Evolutionary conservation across 1,284 basidiomycete species (phyloP).

Genomic region (Anthracocystis setariae): DNA sequence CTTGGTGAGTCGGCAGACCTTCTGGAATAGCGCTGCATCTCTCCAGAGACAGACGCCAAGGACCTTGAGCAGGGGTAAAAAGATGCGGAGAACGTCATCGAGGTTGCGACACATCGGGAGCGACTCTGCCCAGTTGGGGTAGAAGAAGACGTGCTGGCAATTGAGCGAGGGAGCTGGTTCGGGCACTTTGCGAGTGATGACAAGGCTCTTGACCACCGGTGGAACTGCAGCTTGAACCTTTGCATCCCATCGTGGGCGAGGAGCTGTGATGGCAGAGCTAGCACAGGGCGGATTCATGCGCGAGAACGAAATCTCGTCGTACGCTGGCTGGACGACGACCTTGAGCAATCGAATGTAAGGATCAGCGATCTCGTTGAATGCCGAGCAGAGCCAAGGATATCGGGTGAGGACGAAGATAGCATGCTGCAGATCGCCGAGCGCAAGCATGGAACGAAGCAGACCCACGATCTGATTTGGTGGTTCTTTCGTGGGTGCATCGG

Average conservation of each 20-base stretch:
- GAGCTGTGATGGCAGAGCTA: slow-evolving; percentile 67
- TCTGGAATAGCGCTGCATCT: slow-evolving; percentile 54
- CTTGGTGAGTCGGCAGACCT: slow-evolving; percentile 55
- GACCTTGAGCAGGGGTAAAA: slow-evolving; percentile 61
- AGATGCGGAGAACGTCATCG: slow-evolving; percentile 41
- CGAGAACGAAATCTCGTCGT: slow-evolving; percentile 46
- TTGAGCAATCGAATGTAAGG: slow-evolving; percentile 69
- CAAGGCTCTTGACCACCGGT: slow-evolving; percentile 23
- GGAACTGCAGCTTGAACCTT: slow-evolving; percentile 29
- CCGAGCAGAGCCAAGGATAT: slow-evolving; percentile 86
- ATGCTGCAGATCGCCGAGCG: slow-evolving; percentile 83
- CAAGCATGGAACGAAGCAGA: slow-evolving; percentile 81
- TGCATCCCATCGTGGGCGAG: slow-evolving; percentile 64
- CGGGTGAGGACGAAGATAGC: slow-evolving; percentile 81
- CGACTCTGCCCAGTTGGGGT: slow-evolving; percentile 51
- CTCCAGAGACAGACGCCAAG: slow-evolving; percentile 57
- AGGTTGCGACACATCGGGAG: slow-evolving; percentile 43
- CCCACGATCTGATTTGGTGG: slow-evolving; percentile 82
- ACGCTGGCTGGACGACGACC: slow-evolving; percentile 60
- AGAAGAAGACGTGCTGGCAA: slow-evolving; percentile 59
- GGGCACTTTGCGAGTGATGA: slow-evolving; percentile 55
- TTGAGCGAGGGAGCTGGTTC: slow-evolving; percentile 51
- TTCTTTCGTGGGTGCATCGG: slow-evolving; percentile 71
- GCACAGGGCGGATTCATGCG: slow-evolving; percentile 74
- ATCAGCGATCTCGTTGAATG: slow-evolving; percentile 82